Evolutionary conservation across 129 eudicot species (phyloP), one percentile per base, ranked within the genome.

Genomic region (Flaveria brownii): DNA sequence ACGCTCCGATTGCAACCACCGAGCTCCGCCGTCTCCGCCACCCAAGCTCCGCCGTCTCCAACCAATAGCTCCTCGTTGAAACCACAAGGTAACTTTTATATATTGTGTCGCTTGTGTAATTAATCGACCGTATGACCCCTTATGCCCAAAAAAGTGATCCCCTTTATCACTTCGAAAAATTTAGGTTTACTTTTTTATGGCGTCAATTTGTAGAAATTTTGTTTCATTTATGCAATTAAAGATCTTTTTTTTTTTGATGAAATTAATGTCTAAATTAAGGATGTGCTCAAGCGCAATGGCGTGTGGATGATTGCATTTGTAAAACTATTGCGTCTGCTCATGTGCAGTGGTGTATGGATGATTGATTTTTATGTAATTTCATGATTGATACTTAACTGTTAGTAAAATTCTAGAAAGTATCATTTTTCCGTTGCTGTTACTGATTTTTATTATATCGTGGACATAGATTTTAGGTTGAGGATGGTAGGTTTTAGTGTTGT

Each of bases 1-100:
- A 78, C 23, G 41, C 72, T 78, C 77, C 82, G 72, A 71, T 61
- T 16, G 82, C 39, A 71, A 50, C 72, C 13, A 17, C 82, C 33
- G 82, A 52, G 75, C 68, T 69, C 52, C 4, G 16, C 47, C 22
- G 7, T 36, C 41, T 36, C 41, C 41, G 4, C 41, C 41, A 36
- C 41, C 66, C 66, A 16, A 60, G 11, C 76, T 47, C 61, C 71
- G 76, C 26, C 82, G 63, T 56, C 70, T 69, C 62, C 81, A 18
- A 18, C 57, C 70, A 59, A 30, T 49, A 49, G 49, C 75, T 51
- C 69, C n/a, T 77, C 59, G 39, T 67, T 68, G 22, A 52, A 66
- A 76, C 10, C 12, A 2, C 70, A 45, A 78, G 82, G 82, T 78
- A 70, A 49, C 55, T 47, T 70, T 60, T 12, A 71, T 3, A 43